Evolutionary conservation across 2,329 filamentous ascomycete genomes (phyloP).

Genomic region (Neonectria ditissima): DNA sequence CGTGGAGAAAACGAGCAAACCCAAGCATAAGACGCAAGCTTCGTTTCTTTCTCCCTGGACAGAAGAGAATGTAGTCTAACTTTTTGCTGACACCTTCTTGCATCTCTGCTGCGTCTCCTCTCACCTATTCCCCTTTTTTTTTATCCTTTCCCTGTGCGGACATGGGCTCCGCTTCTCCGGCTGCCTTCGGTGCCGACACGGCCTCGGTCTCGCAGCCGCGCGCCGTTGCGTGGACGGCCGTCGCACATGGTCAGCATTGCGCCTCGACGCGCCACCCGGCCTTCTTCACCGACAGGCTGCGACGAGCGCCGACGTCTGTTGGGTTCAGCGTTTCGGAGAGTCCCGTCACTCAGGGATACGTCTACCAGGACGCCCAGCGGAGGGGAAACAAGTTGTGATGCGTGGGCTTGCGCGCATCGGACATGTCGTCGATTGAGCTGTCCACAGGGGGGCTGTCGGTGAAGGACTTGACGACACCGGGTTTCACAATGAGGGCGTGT

Average conservation of each 20-base stretch:
- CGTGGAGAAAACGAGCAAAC: slow-evolving; percentile 21
- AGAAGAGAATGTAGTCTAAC: slow-evolving; percentile 17
- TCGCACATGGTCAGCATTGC: slow-evolving; percentile 31
- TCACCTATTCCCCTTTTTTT: no score
- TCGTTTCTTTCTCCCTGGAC: not conserved
- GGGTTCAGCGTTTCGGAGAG: slow-evolving; percentile 46
- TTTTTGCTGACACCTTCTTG: not conserved
- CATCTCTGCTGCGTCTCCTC: not conserved
- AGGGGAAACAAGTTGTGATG: slow-evolving; percentile 51
- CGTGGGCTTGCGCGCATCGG: slow-evolving; percentile 9
- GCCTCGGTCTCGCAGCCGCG: slow-evolving; percentile 27
- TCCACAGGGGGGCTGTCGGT: slow-evolving; percentile 1
- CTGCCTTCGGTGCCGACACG: slow-evolving; percentile 16
- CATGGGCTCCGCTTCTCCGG: slow-evolving; percentile 20
- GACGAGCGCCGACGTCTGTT: slow-evolving; percentile 61
- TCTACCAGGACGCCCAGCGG: slow-evolving; percentile 62
- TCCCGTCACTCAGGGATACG: slow-evolving; percentile 71
- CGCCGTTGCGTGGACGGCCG: slow-evolving; percentile 13
- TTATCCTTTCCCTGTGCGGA: not conserved
- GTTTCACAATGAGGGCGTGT: not conserved
- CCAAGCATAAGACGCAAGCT: slow-evolving; percentile 16
- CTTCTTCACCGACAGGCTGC: slow-evolving; percentile 77
- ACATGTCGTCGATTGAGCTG: slow-evolving; percentile 15
- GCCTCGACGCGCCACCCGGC: slow-evolving; percentile 76
- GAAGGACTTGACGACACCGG: slow-evolving; percentile 3